phyloP scores from a whole-genome alignment of 495 filamentous ascomycete genomes.

The Neurospora discreta region DNA sequence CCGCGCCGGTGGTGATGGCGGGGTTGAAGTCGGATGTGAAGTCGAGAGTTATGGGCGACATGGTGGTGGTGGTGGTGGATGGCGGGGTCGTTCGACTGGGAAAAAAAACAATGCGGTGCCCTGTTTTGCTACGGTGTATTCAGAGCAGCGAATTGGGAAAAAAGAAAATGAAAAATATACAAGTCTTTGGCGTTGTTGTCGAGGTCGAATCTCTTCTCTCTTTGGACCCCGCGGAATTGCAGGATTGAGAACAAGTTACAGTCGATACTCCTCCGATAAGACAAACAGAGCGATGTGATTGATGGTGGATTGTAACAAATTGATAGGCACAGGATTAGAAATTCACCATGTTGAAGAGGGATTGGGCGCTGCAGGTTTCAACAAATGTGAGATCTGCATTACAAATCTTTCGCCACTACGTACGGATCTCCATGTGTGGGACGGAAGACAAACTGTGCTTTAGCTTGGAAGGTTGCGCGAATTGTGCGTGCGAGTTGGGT shows the following conservation, averaged over 20 bases:
- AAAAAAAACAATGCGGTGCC: background rate
- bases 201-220: background rate
- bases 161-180: background rate
- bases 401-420: constrained; percentile 15
- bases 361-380: background rate
- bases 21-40: constrained; percentile 19
- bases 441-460: background rate
- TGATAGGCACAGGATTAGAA: background rate
- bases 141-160: background rate
- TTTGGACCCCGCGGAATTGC: background rate
- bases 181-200: background rate
- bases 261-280: background rate
- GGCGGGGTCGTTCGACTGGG: background rate
- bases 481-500: background rate
- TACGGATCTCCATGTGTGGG: background rate
- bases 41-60: constrained; percentile 18
- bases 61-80: constrained; percentile 2
- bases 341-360: background rate
- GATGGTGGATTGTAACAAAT: constrained; percentile 1
- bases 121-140: background rate
- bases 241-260: background rate
- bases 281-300: background rate
- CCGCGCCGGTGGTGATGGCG: constrained; percentile 5
- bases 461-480: background rate
- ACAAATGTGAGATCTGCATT: constrained; percentile 12